Percentiles rank a stretch among this genome's conserved stretches.
phyloP scores from a whole-genome alignment of 495 filamentous ascomycete genomes.

The Venustampulla echinocandica region DNA sequence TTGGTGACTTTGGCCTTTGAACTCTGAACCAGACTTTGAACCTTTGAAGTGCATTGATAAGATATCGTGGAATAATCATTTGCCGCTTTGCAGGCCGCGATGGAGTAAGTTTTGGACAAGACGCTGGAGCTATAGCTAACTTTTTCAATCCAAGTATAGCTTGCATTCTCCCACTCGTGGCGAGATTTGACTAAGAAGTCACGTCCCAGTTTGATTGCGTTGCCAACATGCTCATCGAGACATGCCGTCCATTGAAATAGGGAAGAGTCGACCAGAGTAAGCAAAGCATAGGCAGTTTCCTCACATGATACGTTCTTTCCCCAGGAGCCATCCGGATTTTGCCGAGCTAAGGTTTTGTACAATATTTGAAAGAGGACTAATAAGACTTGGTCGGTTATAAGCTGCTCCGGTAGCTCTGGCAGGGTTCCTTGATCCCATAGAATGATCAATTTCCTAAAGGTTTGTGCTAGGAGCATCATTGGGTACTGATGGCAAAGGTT shows the following conservation, averaged over 20 bases:
- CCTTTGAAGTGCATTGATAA: not conserved
- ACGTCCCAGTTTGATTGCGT: not conserved
- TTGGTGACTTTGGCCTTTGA: constrained; percentile 3
- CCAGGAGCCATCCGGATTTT: constrained; percentile 7
- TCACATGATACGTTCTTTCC: constrained; percentile 4
- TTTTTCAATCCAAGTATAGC: constrained; percentile 35
- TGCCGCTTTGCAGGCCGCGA: constrained; percentile 24
- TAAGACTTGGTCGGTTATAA: not conserved
- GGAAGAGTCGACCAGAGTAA: constrained; percentile 3
- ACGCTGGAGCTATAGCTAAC: constrained; percentile 27
- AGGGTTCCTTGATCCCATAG: not conserved
- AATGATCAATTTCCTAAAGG: not conserved
- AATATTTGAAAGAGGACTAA: not conserved
- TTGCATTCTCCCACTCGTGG: not conserved
- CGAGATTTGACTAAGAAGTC: not conserved
- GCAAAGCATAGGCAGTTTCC: constrained; percentile 16
- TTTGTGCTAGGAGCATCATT: not conserved
- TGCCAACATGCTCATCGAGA: not conserved
- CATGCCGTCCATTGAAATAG: not conserved
- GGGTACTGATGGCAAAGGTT: not conserved
- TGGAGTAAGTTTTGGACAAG: constrained; percentile 26
- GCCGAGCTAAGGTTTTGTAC: not conserved
- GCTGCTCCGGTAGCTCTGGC: not conserved
- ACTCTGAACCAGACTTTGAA: not conserved
- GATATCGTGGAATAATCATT: not conserved